Percentiles rank a stretch among this genome's conserved stretches.
These are phyloP conservation scores for Cladobotryum mycophilum DNA, from an alignment of 2,329 filamentous ascomycete genomes.

Conservation along the genomic window DNA sequence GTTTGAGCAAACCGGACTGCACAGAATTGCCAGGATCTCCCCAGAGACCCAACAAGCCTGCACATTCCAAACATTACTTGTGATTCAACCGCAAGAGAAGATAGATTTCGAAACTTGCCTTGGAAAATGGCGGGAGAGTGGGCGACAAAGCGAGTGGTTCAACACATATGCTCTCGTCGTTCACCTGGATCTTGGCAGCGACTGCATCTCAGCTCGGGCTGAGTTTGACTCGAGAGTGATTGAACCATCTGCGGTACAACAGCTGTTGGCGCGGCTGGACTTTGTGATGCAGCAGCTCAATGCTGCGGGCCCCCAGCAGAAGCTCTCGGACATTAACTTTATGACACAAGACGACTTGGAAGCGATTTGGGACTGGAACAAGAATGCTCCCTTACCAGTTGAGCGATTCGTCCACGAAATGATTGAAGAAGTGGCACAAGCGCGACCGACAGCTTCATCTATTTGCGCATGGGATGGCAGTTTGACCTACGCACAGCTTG, in stretches of 20 bases:
- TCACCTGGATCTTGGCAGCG: not conserved
- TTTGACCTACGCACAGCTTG: constrained; percentile 18
- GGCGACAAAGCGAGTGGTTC: too few relatives aligned
- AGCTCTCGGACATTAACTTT: too few relatives aligned
- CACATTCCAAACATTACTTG: constrained; percentile 13
- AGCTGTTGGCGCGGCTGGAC: not conserved
- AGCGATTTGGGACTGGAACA: too few relatives aligned
- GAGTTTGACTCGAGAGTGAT: not conserved
- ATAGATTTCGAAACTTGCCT: too few relatives aligned
- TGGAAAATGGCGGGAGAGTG: too few relatives aligned
- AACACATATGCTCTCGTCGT: not conserved
- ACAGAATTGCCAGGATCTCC: constrained; percentile 10
- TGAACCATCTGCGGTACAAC: not conserved
- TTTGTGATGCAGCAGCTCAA: not conserved
- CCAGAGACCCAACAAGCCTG: constrained; percentile 5
- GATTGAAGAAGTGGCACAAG: not conserved
- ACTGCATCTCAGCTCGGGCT: not conserved
- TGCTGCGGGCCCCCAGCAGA: too few relatives aligned
- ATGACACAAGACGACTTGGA: too few relatives aligned
- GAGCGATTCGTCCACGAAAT: not conserved
- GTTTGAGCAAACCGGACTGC: constrained; percentile 15
- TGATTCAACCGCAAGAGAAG: constrained; percentile 11
- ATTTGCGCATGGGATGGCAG: constrained; percentile 18
- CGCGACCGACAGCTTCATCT: constrained; percentile 9
- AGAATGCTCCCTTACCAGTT: too few relatives aligned